Base-by-base conservation (phyloP, 2,329 filamentous ascomycete genomes). In the Diplodia intermedia region DNA sequence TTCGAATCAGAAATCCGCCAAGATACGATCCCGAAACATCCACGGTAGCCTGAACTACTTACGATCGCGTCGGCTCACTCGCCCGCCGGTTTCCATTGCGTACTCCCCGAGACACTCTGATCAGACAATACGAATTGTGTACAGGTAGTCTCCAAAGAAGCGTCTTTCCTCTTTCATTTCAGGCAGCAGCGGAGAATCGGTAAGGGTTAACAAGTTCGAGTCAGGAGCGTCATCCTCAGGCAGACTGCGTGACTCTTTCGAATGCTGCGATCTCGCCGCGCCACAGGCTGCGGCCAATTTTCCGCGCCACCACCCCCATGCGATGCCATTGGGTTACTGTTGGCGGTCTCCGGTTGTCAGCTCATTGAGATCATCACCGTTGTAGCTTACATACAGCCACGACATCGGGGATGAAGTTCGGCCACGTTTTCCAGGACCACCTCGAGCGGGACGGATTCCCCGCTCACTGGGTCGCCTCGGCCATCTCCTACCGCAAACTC, bases 401-500 rank as follows among this genome's bases (percentile, higher is more conserved):
- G 50, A 14, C 57, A 56, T 49, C 57, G 26, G 18, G n/a, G 70
- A 97, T 97, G 93, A 97, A 97, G 84, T 97, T 96, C 79, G 92
- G 89, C 33, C 91, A 91, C 76, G 86, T 89, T 74, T 95, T 93
- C 77, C 88, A 89, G 75, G 86, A 90, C 73, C 85, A 86, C 61
- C 84, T 97, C 70, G 83, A 86, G 70, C 86, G 83, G 71, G 90
- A 92, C 84, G 90, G 87, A 71, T 97, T 93, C 76, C 93, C 93
- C 8, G 81, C 86, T 61, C 88, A 90, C 75, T 88, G 86, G 86
- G 80, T 93, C 60, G 85, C 90, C 54, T 89, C 88, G 33, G 92
- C 93, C 60, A 91, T 97, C 70, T 92, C 91, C 2, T 97, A 97
- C 77, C 86, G 90, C 54, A 88, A 93, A 78, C 86, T 97, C 68